Conservation (phyloP, 768 basidiomycete genomes). For the Clathrus columnatus region DNA sequence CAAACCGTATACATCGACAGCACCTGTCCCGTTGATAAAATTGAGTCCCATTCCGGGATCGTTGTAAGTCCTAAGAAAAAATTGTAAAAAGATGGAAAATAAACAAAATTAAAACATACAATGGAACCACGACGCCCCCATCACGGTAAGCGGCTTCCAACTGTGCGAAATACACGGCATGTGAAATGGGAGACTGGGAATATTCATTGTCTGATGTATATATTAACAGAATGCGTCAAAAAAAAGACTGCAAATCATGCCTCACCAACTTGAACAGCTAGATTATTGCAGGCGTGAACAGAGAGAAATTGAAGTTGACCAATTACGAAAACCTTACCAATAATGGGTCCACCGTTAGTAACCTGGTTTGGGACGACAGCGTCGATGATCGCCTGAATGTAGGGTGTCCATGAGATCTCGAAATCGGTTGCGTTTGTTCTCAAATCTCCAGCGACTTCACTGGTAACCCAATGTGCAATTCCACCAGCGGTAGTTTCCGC, state of each 20-base stretch:
- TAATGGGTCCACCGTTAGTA: slow-evolving; percentile 63
- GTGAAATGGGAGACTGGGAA: slow-evolving; percentile 36
- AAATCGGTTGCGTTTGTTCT: slow-evolving; percentile 73
- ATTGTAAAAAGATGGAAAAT: background rate
- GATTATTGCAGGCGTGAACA: background rate
- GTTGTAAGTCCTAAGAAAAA: slow-evolving; percentile 44
- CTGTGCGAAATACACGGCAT: slow-evolving; percentile 52
- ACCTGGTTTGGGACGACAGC: slow-evolving; percentile 60
- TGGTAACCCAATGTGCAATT: slow-evolving; percentile 60
- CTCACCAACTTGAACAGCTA: slow-evolving; percentile 51
- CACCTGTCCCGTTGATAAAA: slow-evolving; percentile 67
- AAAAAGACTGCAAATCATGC: background rate
- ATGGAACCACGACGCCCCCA: slow-evolving; percentile 53
- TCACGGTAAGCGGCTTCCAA: slow-evolving; percentile 47
- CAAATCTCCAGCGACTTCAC: slow-evolving; percentile 52
- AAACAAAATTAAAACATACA: background rate
- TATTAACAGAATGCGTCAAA: background rate
- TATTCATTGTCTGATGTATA: slow-evolving; percentile 64
- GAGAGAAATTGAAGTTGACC: background rate
- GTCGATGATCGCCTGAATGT: slow-evolving; percentile 57
- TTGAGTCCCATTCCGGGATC: slow-evolving; percentile 50
- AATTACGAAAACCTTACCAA: slow-evolving; percentile 36
- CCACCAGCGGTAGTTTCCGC: slow-evolving; percentile 74
- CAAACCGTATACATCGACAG: slow-evolving; percentile 64
- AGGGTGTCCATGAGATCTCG: slow-evolving; percentile 60